Evolutionary conservation across 2,329 filamentous ascomycete species (phyloP).

Genomic region (Plenodomus tracheiphilus): DNA sequence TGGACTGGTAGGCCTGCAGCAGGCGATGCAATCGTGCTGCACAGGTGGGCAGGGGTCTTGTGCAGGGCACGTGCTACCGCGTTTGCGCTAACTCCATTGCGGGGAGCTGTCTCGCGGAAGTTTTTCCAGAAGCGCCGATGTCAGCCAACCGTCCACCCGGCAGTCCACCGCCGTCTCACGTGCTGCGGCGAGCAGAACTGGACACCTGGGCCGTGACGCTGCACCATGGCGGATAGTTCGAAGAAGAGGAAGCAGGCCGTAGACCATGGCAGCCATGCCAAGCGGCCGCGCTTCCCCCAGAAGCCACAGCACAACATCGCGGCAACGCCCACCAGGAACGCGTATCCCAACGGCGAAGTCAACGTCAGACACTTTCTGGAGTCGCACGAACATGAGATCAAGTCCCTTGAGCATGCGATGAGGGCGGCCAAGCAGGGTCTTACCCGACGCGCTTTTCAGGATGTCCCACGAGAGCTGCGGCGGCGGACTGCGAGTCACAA

Average conservation of each 20-base stretch:
- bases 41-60: neutral
- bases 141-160: neutral
- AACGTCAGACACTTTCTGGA: slow-evolving; percentile 83
- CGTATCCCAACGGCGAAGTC: slow-evolving; percentile 73
- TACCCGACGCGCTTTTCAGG: slow-evolving; percentile 80
- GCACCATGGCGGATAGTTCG: slow-evolving; percentile 20
- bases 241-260: slow-evolving; percentile 30
- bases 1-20: slow-evolving; percentile 3
- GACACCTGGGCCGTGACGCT: slow-evolving; percentile 1
- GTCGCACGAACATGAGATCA: slow-evolving; percentile 87
- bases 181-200: neutral
- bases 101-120: slow-evolving; percentile 5
- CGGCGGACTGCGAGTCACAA: slow-evolving; percentile 94
- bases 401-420: slow-evolving; percentile 81
- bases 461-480: slow-evolving; percentile 81
- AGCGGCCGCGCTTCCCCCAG: slow-evolving; percentile 33
- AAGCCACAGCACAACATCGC: slow-evolving; percentile 34
- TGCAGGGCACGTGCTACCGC: slow-evolving; percentile 14
- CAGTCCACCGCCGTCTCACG: neutral
- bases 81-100: slow-evolving; percentile 10
- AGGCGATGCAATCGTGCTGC: neutral
- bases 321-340: slow-evolving; percentile 45
- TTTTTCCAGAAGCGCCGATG: neutral
- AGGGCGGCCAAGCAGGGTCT: slow-evolving; percentile 67
- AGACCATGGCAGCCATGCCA: slow-evolving; percentile 14